phyloP scores from a whole-genome alignment of 345 rosid genomes.

The Balakata baccata region DNA sequence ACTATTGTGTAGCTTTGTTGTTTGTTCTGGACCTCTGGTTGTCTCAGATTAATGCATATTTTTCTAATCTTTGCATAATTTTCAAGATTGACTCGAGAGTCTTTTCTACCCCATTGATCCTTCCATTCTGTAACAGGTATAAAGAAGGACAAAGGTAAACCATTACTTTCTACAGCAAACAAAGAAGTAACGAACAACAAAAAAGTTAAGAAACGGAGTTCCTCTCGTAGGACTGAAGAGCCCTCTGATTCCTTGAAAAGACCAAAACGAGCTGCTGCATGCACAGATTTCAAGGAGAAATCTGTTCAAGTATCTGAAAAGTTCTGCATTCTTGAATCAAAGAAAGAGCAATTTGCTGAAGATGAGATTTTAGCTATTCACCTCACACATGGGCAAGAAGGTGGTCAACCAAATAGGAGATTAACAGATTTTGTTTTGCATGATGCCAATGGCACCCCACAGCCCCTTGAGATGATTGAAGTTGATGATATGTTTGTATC shows the following conservation, averaged over 20 bases:
- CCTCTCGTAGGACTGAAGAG: constrained; percentile 26
- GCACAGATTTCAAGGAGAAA: constrained; percentile 61
- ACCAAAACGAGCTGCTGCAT: constrained; percentile 79
- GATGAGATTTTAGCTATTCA: constrained; percentile 39
- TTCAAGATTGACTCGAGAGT: not conserved
- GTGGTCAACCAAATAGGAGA: constrained; percentile 23
- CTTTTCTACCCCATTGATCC: not conserved
- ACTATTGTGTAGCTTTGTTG: not conserved
- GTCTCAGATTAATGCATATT: not conserved
- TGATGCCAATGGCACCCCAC: constrained; percentile 23
- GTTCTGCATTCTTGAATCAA: constrained; percentile 44
- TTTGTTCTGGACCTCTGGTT: not conserved
- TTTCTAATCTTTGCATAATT: not conserved
- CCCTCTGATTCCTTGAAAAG: constrained; percentile 33
- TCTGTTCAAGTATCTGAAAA: constrained; percentile 38
- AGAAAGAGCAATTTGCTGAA: constrained; percentile 41
- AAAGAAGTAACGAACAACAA: constrained; percentile 4
- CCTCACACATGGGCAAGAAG: constrained; percentile 21
- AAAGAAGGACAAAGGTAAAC: constrained; percentile 7
- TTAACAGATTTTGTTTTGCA: constrained; percentile 27
- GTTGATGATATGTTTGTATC: constrained; percentile 24
- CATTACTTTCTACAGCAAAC: not conserved
- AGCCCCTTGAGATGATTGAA: constrained; percentile 33
- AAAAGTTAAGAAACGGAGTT: constrained; percentile 31
- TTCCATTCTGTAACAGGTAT: constrained; percentile 6